phyloP scores from a whole-genome alignment of 139 green algal genomes.

The Diplosphaera chodatii region DNA sequence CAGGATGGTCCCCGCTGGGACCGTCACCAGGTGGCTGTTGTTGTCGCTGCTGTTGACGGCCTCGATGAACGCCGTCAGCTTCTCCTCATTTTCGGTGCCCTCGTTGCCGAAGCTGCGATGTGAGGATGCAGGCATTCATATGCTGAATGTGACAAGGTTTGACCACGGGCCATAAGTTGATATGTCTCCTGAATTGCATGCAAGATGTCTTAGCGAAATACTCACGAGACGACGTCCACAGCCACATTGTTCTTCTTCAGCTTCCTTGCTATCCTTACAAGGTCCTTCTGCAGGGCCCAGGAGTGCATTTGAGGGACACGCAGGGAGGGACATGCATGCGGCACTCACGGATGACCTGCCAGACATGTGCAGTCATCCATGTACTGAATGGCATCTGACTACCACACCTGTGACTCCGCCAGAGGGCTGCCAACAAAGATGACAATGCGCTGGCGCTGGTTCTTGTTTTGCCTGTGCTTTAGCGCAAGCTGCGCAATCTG shows the following conservation, averaged over 20 bases:
- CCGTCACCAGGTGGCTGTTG: conserved; percentile 88
- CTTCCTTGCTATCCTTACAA: conserved; percentile 98
- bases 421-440: conserved; percentile 93
- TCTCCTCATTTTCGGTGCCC: conserved; percentile 71
- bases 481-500: conserved; percentile 97
- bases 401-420: conserved; percentile 75
- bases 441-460: conserved; percentile 96
- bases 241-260: conserved; percentile 99
- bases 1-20: conserved; percentile 83
- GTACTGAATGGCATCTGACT: too few species aligned
- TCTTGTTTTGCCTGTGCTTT: conserved; percentile 99
- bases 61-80: conserved; percentile 86
- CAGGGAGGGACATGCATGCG: too few species aligned
- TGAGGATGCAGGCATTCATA: too few species aligned
- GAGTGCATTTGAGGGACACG: too few species aligned
- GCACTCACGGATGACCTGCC: too few species aligned
- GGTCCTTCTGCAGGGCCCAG: conserved; percentile 56
- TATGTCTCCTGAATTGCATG: too few species aligned
- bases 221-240: conserved; percentile 91
- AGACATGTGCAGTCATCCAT: too few species aligned
- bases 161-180: too few species aligned
- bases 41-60: conserved; percentile 94
- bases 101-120: conserved; percentile 24
- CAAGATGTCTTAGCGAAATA: too few species aligned
- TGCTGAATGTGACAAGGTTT: too few species aligned